Conservation (phyloP, 2,329 filamentous ascomycete genomes). For the Trichoderma brevicompactum region DNA sequence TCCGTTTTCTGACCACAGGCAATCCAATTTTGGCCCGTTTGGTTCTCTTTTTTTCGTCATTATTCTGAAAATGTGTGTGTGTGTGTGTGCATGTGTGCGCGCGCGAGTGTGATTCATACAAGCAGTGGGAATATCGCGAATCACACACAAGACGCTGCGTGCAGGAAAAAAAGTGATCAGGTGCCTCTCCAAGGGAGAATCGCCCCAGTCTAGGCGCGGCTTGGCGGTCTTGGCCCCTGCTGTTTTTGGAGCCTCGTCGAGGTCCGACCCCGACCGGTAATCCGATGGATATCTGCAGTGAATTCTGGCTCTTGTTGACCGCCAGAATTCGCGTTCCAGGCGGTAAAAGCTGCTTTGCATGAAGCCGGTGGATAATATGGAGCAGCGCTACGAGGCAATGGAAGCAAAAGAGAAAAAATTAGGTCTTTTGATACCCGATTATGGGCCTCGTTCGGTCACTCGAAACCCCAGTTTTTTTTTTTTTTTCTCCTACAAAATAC, state of each 20-base stretch:
- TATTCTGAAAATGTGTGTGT: not conserved
- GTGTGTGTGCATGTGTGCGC: not conserved
- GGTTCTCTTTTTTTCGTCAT: not conserved
- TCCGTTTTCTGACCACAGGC: not conserved
- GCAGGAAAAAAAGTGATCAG: conserved; percentile 26
- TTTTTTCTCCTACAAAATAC: not conserved
- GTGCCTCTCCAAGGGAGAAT: conserved; percentile 22
- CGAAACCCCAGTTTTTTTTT: not conserved
- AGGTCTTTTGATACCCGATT: conserved; percentile 12
- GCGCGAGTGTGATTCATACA: not conserved
- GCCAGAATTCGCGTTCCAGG: conserved; percentile 27
- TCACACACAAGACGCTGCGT: conserved; percentile 5
- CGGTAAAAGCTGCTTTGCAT: conserved; percentile 26
- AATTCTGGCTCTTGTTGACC: conserved; percentile 13
- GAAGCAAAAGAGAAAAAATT: conserved; percentile 3
- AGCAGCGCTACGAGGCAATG: conserved; percentile 4
- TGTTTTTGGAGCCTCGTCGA: conserved; percentile 5
- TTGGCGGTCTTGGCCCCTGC: conserved; percentile 24
- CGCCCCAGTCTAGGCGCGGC: conserved; percentile 25
- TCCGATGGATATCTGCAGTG: conserved; percentile 26
- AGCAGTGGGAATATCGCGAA: not conserved
- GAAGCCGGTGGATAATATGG: conserved; percentile 20
- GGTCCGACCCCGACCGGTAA: conserved; percentile 9
- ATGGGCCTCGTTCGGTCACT: not conserved
- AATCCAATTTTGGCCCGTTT: not conserved